Conservation (phyloP, 371 early-diverging fungal species). For the Mortierella sp. region DNA sequence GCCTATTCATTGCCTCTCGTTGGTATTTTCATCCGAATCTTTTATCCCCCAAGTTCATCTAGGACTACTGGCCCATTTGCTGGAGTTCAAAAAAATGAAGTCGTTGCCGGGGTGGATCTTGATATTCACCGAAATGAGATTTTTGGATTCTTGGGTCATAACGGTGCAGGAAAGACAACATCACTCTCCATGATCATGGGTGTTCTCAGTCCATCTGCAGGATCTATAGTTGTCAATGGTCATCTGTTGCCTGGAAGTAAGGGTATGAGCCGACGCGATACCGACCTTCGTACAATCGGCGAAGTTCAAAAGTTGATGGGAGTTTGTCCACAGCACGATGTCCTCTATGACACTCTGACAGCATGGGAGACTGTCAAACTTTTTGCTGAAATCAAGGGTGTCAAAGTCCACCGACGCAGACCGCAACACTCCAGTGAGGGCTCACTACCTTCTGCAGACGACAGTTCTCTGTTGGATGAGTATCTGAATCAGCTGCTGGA, state of each 20-base stretch:
- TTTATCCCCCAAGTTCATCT: conserved; percentile 42
- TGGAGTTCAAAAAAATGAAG: conserved; percentile 44
- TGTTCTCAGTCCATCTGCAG: conserved; percentile 43
- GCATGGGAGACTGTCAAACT: conserved; percentile 71
- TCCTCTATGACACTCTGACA: conserved; percentile 70
- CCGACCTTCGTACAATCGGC: conserved; percentile 43
- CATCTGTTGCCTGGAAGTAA: conserved; percentile 56
- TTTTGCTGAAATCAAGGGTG: conserved; percentile 75
- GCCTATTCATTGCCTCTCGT: conserved; percentile 33
- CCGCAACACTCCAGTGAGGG: too few relatives aligned
- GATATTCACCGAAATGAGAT: conserved; percentile 57
- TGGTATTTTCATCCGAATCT: conserved; percentile 47
- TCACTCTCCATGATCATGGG: conserved; percentile 69
- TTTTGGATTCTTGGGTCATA: conserved; percentile 58
- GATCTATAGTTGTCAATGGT: conserved; percentile 50
- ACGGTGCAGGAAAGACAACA: conserved; percentile 73
- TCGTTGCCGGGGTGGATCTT: conserved; percentile 46
- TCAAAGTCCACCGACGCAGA: conserved; percentile 46
- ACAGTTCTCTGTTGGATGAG: conserved; percentile 54
- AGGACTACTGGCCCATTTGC: conserved; percentile 42
- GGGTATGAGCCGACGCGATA: conserved; percentile 16
- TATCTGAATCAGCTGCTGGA: conserved; percentile 66
- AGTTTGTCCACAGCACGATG: conserved; percentile 67
- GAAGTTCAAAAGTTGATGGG: conserved; percentile 56
- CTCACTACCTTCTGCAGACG: too few relatives aligned